Percentiles rank a stretch among this genome's conserved stretches.
phyloP scores from a whole-genome alignment of 306 rosid species.

The Sophora flavescens region DNA sequence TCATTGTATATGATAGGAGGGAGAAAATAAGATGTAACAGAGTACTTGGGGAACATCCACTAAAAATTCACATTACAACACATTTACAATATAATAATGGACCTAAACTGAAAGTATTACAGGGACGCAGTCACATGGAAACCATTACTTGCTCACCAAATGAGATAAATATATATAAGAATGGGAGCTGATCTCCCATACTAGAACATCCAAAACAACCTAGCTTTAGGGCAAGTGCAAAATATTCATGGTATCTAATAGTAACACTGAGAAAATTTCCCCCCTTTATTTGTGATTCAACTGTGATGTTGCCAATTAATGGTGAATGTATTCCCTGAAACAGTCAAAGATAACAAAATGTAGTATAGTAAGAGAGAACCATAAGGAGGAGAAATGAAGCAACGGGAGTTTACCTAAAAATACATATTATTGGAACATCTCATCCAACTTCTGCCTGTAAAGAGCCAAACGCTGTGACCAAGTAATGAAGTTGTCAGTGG shows the following conservation, averaged over 20 bases:
- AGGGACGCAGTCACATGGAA: constrained; percentile 17
- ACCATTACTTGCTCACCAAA: constrained; percentile 23
- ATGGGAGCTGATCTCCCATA: constrained; percentile 18
- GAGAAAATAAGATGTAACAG: neutral
- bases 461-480: constrained; percentile 58
- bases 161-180: constrained; percentile 29
- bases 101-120: constrained; percentile 35
- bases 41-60: constrained; percentile 1
- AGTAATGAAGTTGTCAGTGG: constrained; percentile 35
- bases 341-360: constrained; percentile 19
- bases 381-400: constrained; percentile 12
- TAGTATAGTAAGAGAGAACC: constrained; percentile 24
- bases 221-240: constrained; percentile 35
- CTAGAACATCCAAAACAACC: constrained; percentile 36
- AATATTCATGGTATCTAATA: constrained; percentile 25
- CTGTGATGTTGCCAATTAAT: constrained; percentile 31
- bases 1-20: neutral
- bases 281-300: constrained; percentile 30
- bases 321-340: constrained; percentile 48
- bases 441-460: constrained; percentile 60
- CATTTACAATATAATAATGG: constrained; percentile 48
- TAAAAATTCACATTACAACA: constrained; percentile 36
- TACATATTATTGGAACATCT: constrained; percentile 45
- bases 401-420: constrained; percentile 33
- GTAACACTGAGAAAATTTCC: constrained; percentile 3